Base-by-base conservation (phyloP, 2,329 filamentous ascomycete species). In the Cryoendolithus antarcticus region DNA sequence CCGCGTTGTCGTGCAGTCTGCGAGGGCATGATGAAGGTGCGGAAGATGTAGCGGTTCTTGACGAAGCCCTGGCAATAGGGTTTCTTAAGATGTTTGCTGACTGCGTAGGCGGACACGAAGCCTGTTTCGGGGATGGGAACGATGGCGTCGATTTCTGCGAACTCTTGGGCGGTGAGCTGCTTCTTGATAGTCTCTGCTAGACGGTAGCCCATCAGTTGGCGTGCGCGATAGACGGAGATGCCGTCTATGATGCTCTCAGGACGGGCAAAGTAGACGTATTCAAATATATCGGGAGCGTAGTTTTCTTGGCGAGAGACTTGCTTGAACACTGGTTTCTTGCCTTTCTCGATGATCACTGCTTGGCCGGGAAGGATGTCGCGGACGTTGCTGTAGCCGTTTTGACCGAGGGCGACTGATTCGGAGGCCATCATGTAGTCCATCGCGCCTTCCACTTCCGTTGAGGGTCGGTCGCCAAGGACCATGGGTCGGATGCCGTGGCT, bases 371-470 rank as follows among this genome's bases (percentile, higher is more conserved):
- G 64, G 47, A 94, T 82, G 54, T 94, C 82, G 30, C 71, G 63
- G 50, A 93, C 80, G 54, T 86, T 70, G 28, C 62, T 68, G 64
- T 91, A 93, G 10, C 85, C 85, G 35, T 89, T 77, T 58, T 93
- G 85, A 34, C 74, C 73, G 34, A 94, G 66, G 6, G 86, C 86
- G 36, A 94, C 78, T 6, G 82, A 89, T 62, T 94, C 86, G 0
- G 86, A 93, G 1, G 86, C 85, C 67, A 94, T 75, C 73, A 94
- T 86, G 66, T 93, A 94, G 61, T 94, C 86, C 44, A 30, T 74
- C 29, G 74, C 70, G 31, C 76, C 80, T 9, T 67, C 61, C 24
- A 54, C 44, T n/a, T 55, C 48, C 6, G 41, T 12, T 2, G 56
- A 54, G 1, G 75, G 71, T 39, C 86, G 74, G 35, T 77, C 82